A percentile compares a stretch with the other conserved stretches of the same genome.
These are phyloP conservation scores for Blastocystis sp. DNA, from an alignment of 352 stramenopile genomes.

Conservation along the genomic window DNA sequence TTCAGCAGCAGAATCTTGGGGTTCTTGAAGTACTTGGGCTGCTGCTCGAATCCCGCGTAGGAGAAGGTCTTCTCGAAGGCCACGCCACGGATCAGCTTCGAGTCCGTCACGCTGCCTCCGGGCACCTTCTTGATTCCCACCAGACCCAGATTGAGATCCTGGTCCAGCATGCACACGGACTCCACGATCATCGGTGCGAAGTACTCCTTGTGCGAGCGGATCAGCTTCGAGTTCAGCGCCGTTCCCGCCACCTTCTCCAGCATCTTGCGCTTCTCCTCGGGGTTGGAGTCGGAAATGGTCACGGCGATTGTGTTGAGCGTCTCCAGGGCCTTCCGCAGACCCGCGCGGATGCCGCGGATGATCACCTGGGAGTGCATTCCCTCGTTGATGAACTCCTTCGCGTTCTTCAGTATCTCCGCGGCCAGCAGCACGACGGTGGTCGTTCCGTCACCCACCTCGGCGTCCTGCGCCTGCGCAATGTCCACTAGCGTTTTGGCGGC, in stretches of 20 bases:
- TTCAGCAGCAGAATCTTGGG: slow-evolving; percentile 95
- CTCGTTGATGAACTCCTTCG: slow-evolving; percentile 96
- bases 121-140: slow-evolving; percentile 96
- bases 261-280: slow-evolving; percentile 76
- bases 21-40: slow-evolving; percentile 93
- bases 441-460: slow-evolving; percentile 85
- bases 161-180: slow-evolving; percentile 86
- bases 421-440: slow-evolving; percentile 94
- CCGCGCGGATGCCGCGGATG: slow-evolving; percentile 83
- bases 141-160: slow-evolving; percentile 79
- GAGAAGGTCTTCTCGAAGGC: slow-evolving; percentile 99
- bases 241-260: slow-evolving; percentile 87
- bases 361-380: slow-evolving; percentile 89
- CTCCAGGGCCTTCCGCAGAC: slow-evolving; percentile 79
- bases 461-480: slow-evolving; percentile 88
- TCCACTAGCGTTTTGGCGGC: slow-evolving; percentile 96
- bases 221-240: slow-evolving; percentile 97
- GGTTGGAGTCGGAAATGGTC: slow-evolving; percentile 79
- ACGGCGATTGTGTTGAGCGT: slow-evolving; percentile 82
- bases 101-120: slow-evolving; percentile 92
- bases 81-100: slow-evolving; percentile 92
- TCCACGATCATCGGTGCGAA: slow-evolving; percentile 98
- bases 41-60: slow-evolving; percentile 99
- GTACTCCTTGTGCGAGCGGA: slow-evolving; percentile 90
- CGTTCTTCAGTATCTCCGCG: slow-evolving; percentile 90